These are phyloP conservation scores for Populus hybrid DNA, from an alignment of 441 rosid genomes.

Conservation along the genomic window DNA sequence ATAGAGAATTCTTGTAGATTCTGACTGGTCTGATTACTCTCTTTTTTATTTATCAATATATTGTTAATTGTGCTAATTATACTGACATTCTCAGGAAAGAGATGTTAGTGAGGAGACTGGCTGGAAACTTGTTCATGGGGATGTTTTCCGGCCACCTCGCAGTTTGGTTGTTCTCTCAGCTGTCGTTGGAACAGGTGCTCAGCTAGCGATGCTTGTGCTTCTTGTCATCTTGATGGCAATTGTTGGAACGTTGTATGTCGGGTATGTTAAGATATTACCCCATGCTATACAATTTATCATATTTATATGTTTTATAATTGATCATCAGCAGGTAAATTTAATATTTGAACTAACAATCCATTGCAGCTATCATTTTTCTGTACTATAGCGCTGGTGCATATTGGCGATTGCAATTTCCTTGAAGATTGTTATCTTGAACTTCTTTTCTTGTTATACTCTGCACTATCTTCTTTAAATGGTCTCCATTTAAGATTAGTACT, in stretches of 20 bases:
- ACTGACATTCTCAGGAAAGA: conserved; percentile 58
- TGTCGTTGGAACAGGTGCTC: conserved; percentile 96
- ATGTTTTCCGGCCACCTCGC: conserved; percentile 84
- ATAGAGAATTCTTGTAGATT: background rate
- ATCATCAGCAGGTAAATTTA: background rate
- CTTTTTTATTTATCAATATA: background rate
- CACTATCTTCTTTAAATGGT: background rate
- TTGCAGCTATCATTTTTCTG: background rate
- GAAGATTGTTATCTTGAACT: background rate
- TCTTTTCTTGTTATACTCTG: background rate
- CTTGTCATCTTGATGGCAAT: conserved; percentile 95
- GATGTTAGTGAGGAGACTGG: conserved; percentile 98
- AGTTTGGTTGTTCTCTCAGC: conserved; percentile 76
- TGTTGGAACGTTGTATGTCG: conserved; percentile 83
- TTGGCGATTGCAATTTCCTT: background rate
- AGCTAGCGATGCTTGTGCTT: conserved; percentile 86
- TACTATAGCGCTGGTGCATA: background rate
- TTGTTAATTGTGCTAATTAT: background rate
- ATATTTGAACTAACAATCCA: background rate
- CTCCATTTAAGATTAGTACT: background rate
- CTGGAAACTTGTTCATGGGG: conserved; percentile 98
- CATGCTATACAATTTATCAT: background rate
- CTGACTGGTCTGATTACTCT: background rate
- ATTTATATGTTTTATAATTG: background rate
- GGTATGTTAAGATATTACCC: conserved; percentile 50